Percentiles rank a stretch among this genome's conserved stretches.
Evolutionary conservation across 345 rosid genomes (phyloP).

Genomic region (Euphorbia peplus): DNA sequence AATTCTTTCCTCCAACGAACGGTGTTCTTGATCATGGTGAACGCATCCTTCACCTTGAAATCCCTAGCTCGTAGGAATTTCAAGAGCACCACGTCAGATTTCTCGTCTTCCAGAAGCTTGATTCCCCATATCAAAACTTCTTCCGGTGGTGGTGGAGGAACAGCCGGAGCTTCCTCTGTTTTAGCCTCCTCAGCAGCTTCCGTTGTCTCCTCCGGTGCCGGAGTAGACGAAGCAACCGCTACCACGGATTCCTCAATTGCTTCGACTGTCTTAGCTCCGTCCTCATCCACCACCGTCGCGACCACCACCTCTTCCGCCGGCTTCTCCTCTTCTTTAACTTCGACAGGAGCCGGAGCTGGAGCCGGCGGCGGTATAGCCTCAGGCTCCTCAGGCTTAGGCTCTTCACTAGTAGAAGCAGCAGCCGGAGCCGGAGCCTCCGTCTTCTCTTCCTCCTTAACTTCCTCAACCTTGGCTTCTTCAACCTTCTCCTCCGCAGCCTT

Average conservation of each 20-base stretch:
- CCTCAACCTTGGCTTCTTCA: slow-evolving; percentile 12
- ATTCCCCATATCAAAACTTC: slow-evolving; percentile 49
- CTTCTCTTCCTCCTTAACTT: slow-evolving; percentile 9
- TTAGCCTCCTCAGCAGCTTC: slow-evolving; percentile 15
- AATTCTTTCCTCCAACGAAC: slow-evolving; percentile 47
- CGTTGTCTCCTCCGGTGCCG: slow-evolving; percentile 26
- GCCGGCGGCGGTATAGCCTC: slow-evolving; percentile 13
- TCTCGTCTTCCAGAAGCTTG: slow-evolving; percentile 40
- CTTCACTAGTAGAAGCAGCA: slow-evolving; percentile 12
- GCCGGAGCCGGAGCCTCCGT: neutral
- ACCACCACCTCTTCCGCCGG: slow-evolving; percentile 29
- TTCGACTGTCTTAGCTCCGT: slow-evolving; percentile 80
- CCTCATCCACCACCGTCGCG: slow-evolving; percentile 57
- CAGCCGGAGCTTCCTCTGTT: slow-evolving; percentile 10
- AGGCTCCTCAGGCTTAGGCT: slow-evolving; percentile 8
- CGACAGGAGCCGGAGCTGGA: slow-evolving; percentile 10
- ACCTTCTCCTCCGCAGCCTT: slow-evolving; percentile 7
- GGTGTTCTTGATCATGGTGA: slow-evolving; percentile 47
- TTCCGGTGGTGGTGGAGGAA: slow-evolving; percentile 20
- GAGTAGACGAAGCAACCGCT: slow-evolving; percentile 36
- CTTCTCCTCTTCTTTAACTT: slow-evolving; percentile 9
- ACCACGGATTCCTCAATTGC: slow-evolving; percentile 83
- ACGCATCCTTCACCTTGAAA: slow-evolving; percentile 50
- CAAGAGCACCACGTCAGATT: slow-evolving; percentile 41
- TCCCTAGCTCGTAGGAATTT: slow-evolving; percentile 59